A percentile compares a stretch with the other conserved stretches of the same genome.
Evolutionary conservation across 257 asterid genomes (phyloP).

Genomic region (Solanum pimpinellifolium): DNA sequence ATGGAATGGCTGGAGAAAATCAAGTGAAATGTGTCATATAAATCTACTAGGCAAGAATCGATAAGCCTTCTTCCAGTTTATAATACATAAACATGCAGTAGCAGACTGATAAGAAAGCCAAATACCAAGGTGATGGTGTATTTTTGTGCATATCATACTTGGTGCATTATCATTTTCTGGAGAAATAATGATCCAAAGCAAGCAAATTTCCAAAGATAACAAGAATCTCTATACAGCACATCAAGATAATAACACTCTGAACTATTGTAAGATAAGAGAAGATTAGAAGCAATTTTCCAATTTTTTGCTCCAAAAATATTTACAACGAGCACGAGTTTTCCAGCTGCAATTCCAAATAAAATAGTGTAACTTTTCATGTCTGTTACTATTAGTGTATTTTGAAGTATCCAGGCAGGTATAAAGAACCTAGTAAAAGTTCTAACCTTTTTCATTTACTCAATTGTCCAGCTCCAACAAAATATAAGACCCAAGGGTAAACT

Average conservation of each 20-base stretch:
- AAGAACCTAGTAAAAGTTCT: not conserved
- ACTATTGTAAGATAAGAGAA: not conserved
- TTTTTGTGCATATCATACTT: not conserved
- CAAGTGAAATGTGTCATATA: not conserved
- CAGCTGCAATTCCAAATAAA: not conserved
- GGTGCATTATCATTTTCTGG: not conserved
- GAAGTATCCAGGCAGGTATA: not conserved
- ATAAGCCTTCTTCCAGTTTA: not conserved
- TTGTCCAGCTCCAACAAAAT: not conserved
- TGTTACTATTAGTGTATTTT: not conserved
- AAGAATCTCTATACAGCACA: not conserved
- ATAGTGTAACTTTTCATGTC: not conserved
- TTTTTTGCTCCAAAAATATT: not conserved
- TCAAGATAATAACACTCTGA: not conserved
- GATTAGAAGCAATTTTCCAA: not conserved
- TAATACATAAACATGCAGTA: not conserved
- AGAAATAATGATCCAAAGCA: not conserved
- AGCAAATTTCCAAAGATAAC: not conserved
- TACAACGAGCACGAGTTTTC: not conserved
- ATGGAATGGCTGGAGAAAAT: not conserved
- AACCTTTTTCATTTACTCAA: not conserved
- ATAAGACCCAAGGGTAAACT: not conserved
- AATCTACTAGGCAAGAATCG: not conserved
- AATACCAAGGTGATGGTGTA: not conserved
- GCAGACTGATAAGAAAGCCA: not conserved